Evolutionary conservation across 306 rosid genomes (phyloP).

Genomic region (Inga oerstediana): DNA sequence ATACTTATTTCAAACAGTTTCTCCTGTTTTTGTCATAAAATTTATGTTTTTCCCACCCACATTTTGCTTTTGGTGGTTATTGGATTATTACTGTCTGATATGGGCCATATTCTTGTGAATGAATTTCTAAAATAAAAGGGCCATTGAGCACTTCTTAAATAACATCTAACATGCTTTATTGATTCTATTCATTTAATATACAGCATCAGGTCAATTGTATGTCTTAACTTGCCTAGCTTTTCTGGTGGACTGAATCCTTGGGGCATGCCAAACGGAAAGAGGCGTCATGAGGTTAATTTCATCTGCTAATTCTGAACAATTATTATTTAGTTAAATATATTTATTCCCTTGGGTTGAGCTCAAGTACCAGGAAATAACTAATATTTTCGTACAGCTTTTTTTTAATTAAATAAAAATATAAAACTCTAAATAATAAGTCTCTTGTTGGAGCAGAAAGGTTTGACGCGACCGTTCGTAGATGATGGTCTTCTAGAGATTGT

Average conservation of each 20-base stretch:
- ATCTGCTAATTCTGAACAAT: slow-evolving; percentile 24
- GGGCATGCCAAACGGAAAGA: slow-evolving; percentile 75
- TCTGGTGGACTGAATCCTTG: slow-evolving; percentile 97
- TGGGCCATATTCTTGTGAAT: background rate
- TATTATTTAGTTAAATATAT: background rate
- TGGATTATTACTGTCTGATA: background rate
- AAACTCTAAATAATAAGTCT: slow-evolving; percentile 1
- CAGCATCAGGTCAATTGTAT: slow-evolving; percentile 91
- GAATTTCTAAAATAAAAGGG: background rate
- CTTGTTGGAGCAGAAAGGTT: slow-evolving; percentile 59
- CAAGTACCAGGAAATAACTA: background rate
- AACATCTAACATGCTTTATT: slow-evolving; percentile 22
- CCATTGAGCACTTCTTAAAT: slow-evolving; percentile 13
- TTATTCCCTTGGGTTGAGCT: background rate
- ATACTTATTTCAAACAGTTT: background rate
- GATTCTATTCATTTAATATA: slow-evolving; percentile 24
- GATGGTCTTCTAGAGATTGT: slow-evolving; percentile 91
- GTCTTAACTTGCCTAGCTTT: slow-evolving; percentile 98
- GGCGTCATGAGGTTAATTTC: slow-evolving; percentile 51
- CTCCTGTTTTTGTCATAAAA: background rate
- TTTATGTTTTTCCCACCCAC: background rate
- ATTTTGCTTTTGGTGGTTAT: slow-evolving; percentile 20
- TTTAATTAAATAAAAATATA: background rate
- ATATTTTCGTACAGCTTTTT: background rate
- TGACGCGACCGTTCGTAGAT: slow-evolving; percentile 84